Evolutionary conservation across 169 alveolate species (phyloP), one percentile per base, ranked within the genome.

Genomic region (Cryptosporidium parvum): DNA sequence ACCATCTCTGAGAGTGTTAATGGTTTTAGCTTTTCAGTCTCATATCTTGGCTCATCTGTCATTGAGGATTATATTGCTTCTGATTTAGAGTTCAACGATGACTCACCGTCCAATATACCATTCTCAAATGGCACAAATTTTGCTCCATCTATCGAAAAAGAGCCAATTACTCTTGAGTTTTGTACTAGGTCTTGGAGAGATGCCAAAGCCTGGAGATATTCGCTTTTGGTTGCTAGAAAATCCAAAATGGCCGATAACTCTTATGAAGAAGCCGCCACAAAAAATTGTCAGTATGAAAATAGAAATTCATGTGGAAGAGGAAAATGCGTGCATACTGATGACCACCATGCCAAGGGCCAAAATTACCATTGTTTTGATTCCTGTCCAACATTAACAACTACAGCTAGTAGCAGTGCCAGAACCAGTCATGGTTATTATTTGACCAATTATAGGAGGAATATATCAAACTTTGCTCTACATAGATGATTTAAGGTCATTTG

Each of bases 171-270:
- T 21, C 52, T 80, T 12, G 69, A 80, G 39, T 18, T 80, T 29
- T 80, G 89, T 33, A 80, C 89, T 14, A 80, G 89, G 23, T 80
- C 89, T 37, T 80, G 89, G 89, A 59, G 89, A 62, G 89, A 80
- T 33, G 89, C 89, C 35, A 51, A 65, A 26, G 89, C 89, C 29
- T 80, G 89, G 89, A 80, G 89, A 62, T 80, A 80, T 26, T 62
- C 89, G 4, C 89, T 80, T 26, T 26, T 80, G 7, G 89, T 80
- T 26, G 75, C 75, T 52, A 80, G 89, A 48, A 80, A 65, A 48
- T 80, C 89, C 56, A 59, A 61, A 42, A 61, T 80, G 42, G 51
- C 59, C 14, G 75, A 80, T 37, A 39, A 69, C 3, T 26, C 75
- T 16, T 33, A 61, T 7, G 29, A 16, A n/a, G 21, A 65, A 1